Conservation (phyloP, 164 flowering plant genomes). For the Euptelea pleiosperma region DNA sequence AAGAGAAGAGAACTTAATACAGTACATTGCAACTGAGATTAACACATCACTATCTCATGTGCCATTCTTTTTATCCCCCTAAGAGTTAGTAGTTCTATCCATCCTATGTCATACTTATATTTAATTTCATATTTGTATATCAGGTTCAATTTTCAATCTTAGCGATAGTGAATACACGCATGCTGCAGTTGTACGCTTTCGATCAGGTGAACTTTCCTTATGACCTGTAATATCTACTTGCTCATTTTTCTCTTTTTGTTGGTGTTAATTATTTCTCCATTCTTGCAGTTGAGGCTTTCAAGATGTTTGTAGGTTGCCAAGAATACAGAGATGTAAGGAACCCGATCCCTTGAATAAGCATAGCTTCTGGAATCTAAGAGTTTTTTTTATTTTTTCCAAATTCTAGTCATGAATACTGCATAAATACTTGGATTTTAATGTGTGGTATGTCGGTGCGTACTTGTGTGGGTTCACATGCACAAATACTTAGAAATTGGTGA, state of each 20-base stretch:
- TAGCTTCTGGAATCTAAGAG: neutral
- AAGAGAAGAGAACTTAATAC: too few species aligned
- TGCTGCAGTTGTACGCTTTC: conserved; percentile 67
- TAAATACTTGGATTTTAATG: too few species aligned
- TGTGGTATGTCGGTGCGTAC: neutral
- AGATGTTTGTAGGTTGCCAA: conserved; percentile 52
- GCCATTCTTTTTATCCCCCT: too few species aligned
- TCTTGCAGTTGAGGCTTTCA: conserved; percentile 66
- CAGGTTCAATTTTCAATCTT: conserved; percentile 66
- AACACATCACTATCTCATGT: too few species aligned
- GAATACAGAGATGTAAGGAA: conserved; percentile 64
- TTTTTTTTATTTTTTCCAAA: neutral
- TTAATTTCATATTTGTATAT: conserved; percentile 9
- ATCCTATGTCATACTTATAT: neutral
- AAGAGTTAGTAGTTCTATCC: neutral
- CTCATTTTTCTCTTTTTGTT: neutral
- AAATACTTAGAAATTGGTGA: neutral
- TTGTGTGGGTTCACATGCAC: neutral
- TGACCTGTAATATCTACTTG: conserved; percentile 3
- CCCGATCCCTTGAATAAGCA: conserved; percentile 5
- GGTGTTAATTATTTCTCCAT: conserved; percentile 3
- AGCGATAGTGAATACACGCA: conserved; percentile 57
- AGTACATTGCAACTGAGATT: too few species aligned
- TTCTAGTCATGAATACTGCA: neutral
- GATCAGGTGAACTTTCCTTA: conserved; percentile 53